phyloP scores from a whole-genome alignment of 2,329 filamentous ascomycete species.

The Coleophoma eucalyptorum region DNA sequence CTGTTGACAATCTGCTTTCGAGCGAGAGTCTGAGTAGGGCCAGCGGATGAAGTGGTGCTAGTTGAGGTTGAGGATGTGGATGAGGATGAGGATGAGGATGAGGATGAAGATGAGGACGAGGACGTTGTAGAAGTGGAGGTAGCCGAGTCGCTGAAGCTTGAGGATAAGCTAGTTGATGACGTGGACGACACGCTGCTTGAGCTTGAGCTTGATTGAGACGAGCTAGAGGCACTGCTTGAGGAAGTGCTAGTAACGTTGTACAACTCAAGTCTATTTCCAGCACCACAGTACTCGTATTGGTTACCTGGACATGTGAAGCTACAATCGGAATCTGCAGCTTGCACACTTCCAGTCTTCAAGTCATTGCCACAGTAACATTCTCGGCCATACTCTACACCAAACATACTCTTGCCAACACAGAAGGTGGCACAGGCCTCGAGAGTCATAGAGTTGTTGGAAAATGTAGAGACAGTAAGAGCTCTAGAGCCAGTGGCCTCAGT shows the following conservation, averaged over 20 bases:
- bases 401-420: constrained; percentile 26
- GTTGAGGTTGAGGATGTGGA: constrained; percentile 8
- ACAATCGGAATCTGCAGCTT: constrained; percentile 18
- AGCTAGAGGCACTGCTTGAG: constrained; percentile 6
- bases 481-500: constrained; percentile 22
- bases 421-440: constrained; percentile 26
- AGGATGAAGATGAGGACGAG: not conserved
- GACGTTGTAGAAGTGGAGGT: not conserved
- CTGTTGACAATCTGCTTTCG: constrained; percentile 15
- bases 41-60: constrained; percentile 3
- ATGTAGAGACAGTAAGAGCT: constrained; percentile 17
- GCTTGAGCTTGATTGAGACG: not conserved
- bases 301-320: constrained; percentile 20
- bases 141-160: not conserved
- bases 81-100: constrained; percentile 5
- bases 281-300: constrained; percentile 26
- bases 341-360: constrained; percentile 13
- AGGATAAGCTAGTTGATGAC: not conserved
- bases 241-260: not conserved
- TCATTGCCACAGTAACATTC: constrained; percentile 31
- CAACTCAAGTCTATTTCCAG: constrained; percentile 3
- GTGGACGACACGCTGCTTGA: not conserved
- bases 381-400: constrained; percentile 33
- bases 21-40: constrained; percentile 12
- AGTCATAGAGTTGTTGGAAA: constrained; percentile 24